Base-by-base conservation (phyloP, 208 protist species). In the Phytomonas francai region DNA sequence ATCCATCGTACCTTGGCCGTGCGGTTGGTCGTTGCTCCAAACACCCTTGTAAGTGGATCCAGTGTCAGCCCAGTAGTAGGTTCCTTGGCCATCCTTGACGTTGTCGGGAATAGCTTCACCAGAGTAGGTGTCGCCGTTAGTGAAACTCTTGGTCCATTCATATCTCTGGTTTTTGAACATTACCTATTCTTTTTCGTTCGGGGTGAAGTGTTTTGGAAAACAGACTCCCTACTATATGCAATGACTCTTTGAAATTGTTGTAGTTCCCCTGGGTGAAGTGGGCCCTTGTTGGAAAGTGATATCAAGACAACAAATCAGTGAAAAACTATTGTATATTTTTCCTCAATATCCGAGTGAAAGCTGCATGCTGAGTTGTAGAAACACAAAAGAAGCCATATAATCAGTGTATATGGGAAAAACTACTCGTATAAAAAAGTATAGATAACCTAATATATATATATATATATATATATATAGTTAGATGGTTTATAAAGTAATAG, bases 91-190 rank as follows among this genome's bases (percentile, higher is more conserved):
- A 63, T 91, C 84, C 32, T 86, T 83, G n/a, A 90, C 51, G 51
- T 90, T 74, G n/a, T 84, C 77, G n/a, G 73, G 73, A 25, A 83
- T 71, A 3, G 83, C 81, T 71, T 90, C 84, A 31, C 82, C 85
- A 28, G 71, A 67, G 71, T 93, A 93, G 22, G 32, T 65, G 69
- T 91, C 86, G 14, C 85, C 86, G 45, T 93, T 93, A 27, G 78
- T 63, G 57, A 89, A 91, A 34, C 77, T 89, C 49, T 85, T 83
- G 30, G 42, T 83, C 83, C 73, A 91, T 59, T 64, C 59, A 65
- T 78, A 88, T 0, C 83, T 84, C 36, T 49, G 6, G 12, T 49
- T 49, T 49, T 49, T 9, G 39, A 49, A 49, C 39, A 49, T 49
- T 49, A 6, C 16, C 39, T 49, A 19, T 49, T 49, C 12, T 12